Evolutionary conservation across 2,329 filamentous ascomycete genomes (phyloP).

Genomic region (Arthrobotrys sphaeroides): DNA sequence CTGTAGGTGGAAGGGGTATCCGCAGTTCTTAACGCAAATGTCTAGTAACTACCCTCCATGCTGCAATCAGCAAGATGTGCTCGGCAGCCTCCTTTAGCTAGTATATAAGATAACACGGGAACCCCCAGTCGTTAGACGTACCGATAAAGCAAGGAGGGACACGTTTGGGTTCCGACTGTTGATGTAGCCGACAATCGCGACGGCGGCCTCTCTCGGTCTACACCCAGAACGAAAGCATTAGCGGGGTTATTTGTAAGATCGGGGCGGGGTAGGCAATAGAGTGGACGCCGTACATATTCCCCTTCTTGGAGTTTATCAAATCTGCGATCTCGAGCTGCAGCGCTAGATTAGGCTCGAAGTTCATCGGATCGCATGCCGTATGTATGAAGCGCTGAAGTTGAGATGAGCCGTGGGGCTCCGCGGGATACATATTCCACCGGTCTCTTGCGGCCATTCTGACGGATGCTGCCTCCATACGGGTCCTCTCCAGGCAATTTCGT

Average conservation of each 20-base stretch:
- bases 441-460: conserved; percentile 94
- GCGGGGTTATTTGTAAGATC: conserved; percentile 34
- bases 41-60: conserved; percentile 75
- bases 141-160: conserved; percentile 82
- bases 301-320: conserved; percentile 97
- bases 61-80: conserved; percentile 31
- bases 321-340: conserved; percentile 96
- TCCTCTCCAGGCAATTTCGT: neutral
- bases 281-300: conserved; percentile 72
- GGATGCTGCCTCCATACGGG: conserved; percentile 84
- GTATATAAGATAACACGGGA: neutral
- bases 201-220: conserved; percentile 87
- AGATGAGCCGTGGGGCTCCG: conserved; percentile 76
- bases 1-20: conserved; percentile 97
- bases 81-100: conserved; percentile 13
- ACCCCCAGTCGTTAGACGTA: conserved; percentile 61
- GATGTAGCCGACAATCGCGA: conserved; percentile 90
- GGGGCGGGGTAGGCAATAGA: neutral
- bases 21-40: conserved; percentile 99
- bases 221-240: conserved; percentile 18
- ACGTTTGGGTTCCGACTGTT: conserved; percentile 98
- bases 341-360: conserved; percentile 97
- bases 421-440: conserved; percentile 81
- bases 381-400: conserved; percentile 90
- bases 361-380: conserved; percentile 84